Evolutionary conservation across 1,284 basidiomycete species (phyloP), one percentile per base, ranked within the genome.

Genomic region (Ustilago loliicola): DNA sequence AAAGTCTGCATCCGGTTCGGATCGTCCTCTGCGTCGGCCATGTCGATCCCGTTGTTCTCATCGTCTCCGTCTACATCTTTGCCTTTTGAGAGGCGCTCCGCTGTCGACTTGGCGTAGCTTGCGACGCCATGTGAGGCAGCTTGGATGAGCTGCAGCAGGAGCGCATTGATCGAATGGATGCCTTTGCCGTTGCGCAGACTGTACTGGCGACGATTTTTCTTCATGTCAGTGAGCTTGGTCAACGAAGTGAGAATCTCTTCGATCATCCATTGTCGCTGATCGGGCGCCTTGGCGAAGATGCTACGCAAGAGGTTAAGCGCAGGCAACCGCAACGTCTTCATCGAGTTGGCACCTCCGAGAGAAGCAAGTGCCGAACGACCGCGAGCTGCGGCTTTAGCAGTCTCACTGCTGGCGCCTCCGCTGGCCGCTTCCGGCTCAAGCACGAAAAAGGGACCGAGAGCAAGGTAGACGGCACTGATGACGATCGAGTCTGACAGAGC

Each of bases 91-190:
- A 80, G 53, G 42, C 78, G 77, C 3, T 75, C 80, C 5, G 61
- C 42, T 0, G 70, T 65, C 19, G 65, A 69, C 11, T 71, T 67
- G n/a, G 55, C 68, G 8, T 67, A 61, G 40, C 51, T 56, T 17
- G 66, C 61, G 7, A 74, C 45, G 30, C 78, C 77, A 40, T 81
- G 69, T 23, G 80, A 62, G 93, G 92, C 5, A 0, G 95, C 95
- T 83, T 99, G 96, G 1, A 98, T 92, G n/a, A 99, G 91, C 81
- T 98, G 96, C 23, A 99, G 89, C 8, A 99, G 89, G 2, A 99
- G 88, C 0, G 96, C 96, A 3, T 93, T 96, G 25, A 96, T 92
- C 1, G 95, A 95, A 69, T 95, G 91, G 70, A 99, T 97, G 0
- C 94, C 92, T 17, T 91, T 82, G 6, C 89, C 89, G 58, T 88